These are phyloP conservation scores for Symbiotaphrina buchneri DNA, from an alignment of 495 filamentous ascomycete genomes.

Conservation along the genomic window DNA sequence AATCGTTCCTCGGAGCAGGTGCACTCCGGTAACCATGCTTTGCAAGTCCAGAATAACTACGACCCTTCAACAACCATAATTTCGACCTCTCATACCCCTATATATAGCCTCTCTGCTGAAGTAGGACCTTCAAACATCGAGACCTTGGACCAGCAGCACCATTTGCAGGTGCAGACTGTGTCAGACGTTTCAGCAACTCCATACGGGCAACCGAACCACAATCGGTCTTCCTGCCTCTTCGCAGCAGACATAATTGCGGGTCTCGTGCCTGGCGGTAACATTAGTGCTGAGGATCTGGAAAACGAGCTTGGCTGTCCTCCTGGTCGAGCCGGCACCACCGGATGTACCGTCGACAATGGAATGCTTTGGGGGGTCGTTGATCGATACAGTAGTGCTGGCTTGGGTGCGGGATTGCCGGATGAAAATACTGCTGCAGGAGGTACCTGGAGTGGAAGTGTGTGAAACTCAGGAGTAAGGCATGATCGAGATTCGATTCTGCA, in stretches of 20 bases:
- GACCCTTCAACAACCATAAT: conserved; percentile 1
- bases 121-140: neutral
- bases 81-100: neutral
- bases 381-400: conserved; percentile 11
- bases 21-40: too few species aligned
- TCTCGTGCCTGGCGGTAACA: conserved; percentile 12
- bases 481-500: too few species aligned
- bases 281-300: conserved; percentile 14
- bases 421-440: too few species aligned
- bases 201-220: neutral
- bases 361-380: conserved; percentile 20
- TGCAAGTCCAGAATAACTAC: neutral
- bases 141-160: neutral
- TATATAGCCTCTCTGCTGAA: neutral
- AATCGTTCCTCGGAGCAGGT: too few species aligned
- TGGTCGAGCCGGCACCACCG: conserved; percentile 6
- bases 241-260: conserved; percentile 13
- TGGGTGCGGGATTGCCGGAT: too few species aligned
- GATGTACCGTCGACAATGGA: conserved; percentile 19
- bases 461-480: too few species aligned
- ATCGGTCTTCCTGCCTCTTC: conserved; percentile 8
- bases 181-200: conserved; percentile 6
- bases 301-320: conserved; percentile 18
- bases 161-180: conserved; percentile 1
- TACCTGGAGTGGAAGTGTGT: too few species aligned